Base-by-base conservation (phyloP, 495 filamentous ascomycete species). In the Penicillium robsamsonii region DNA sequence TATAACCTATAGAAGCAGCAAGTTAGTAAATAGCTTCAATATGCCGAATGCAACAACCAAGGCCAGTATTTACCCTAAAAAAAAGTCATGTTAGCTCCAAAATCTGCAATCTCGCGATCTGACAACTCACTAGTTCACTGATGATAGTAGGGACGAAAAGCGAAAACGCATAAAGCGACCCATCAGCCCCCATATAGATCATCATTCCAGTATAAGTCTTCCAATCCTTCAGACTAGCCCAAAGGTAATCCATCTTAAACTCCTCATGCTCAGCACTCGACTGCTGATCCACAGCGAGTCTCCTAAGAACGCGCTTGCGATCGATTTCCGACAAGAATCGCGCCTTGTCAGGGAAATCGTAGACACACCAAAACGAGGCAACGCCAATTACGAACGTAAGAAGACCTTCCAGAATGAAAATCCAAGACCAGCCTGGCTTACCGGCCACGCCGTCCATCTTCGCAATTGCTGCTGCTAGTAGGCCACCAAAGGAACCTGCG, bases 71-170 rank as follows among this genome's bases (percentile, higher is more conserved):
- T 58, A 70, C 68, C 69, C 69, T 72, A 24, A 2, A 56, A 15
- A n/a, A 27, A 17, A 38, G 2, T 22, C n/a, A 17, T 1, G 56
- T 66, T 42, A 62, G 59, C 17, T 89, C 17, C 3, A 25, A 11
- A 38, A 10, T n/a, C 11, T 5, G 20, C 18, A 30, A 13, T 10
- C 11, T 9, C 24, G 8, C 5, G 5, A 43, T 35, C 4, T 3
- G 42, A 31, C 7, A 24, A 72, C 73, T 69, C 55, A 75, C 70
- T 41, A 77, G 75, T 59, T 87, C 79, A 29, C 67, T 72, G 64
- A 97, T 88, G 66, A 96, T 96, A 30, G 85, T 87, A 2, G 93
- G 93, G 0, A 96, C 79, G 70, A 97, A 96, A 5, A 97, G 81
- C 6, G 87, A 90, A 70, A 96, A 96, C 18, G 88, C 90, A 68